A percentile compares a stretch with the other conserved stretches of the same genome.
phyloP scores from a whole-genome alignment of 768 basidiomycete species.

The Suillus cothurnatus region DNA sequence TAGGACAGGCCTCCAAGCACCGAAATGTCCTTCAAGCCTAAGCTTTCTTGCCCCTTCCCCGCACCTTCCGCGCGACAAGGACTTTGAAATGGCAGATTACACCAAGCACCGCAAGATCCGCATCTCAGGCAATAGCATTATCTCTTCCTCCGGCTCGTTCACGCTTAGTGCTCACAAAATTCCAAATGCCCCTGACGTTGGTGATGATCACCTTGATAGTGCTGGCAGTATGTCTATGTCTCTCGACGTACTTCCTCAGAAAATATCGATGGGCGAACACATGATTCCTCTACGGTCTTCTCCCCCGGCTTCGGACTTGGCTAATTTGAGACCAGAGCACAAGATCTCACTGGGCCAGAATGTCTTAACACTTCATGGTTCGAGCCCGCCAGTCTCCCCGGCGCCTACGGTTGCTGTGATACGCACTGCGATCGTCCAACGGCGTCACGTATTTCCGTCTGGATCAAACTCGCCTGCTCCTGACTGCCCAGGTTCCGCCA shows the following conservation, averaged over 20 bases:
- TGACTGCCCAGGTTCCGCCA: not conserved
- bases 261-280: conserved; percentile 17
- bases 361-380: not conserved
- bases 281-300: conserved; percentile 7
- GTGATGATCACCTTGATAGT: not conserved
- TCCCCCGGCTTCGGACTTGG: not conserved
- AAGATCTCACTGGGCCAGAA: not conserved
- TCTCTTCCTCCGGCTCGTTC: conserved; percentile 33
- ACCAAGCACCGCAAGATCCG: conserved; percentile 14
- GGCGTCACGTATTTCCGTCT: not conserved
- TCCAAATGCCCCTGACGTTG: not conserved
- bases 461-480: not conserved
- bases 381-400: not conserved
- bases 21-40: not conserved
- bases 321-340: not conserved
- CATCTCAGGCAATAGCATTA: conserved; percentile 30
- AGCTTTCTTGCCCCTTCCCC: not conserved
- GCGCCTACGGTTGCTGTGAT: not conserved
- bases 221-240: conserved; percentile 3
- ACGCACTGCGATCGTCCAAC: not conserved
- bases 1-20: not conserved
- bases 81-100: conserved; percentile 24
- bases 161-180: conserved; percentile 17
- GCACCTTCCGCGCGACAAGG: not conserved
- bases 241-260: not conserved